phyloP scores from a whole-genome alignment of 129 eudicot genomes.

The Helichrysum umbraculigerum region DNA sequence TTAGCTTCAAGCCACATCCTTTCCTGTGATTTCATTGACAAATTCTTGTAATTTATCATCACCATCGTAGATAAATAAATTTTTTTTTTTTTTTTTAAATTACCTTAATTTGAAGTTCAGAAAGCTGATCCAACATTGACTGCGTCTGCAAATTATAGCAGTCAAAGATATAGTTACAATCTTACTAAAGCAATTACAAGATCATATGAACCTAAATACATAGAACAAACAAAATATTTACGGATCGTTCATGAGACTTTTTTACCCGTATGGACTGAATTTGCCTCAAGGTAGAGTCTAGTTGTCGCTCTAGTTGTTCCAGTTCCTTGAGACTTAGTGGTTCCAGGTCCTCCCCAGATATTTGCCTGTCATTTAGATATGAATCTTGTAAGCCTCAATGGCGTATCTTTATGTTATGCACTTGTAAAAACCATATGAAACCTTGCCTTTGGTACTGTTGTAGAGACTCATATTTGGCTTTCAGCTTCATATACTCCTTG shows the following conservation, averaged over 20 bases:
- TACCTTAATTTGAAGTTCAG: conserved; percentile 90
- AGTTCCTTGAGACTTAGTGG: conserved; percentile 82
- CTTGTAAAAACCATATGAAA: not conserved
- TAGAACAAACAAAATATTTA: not conserved
- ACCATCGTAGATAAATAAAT: not conserved
- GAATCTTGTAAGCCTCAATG: not conserved
- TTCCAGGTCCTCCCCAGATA: conserved; percentile 85
- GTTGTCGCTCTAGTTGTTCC: conserved; percentile 85
- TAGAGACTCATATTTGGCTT: conserved; percentile 71
- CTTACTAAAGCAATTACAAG: not conserved
- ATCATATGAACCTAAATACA: not conserved
- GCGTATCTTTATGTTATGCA: not conserved
- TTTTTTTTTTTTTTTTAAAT: not conserved
- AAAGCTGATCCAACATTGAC: conserved; percentile 79
- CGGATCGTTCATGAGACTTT: not conserved
- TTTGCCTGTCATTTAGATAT: conserved; percentile 46
- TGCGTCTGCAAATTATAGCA: conserved; percentile 60
- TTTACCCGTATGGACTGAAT: conserved; percentile 83
- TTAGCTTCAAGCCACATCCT: conserved; percentile 75
- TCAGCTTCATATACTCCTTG: conserved; percentile 73
- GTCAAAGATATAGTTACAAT: not conserved
- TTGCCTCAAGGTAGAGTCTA: conserved; percentile 71
- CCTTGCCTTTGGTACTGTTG: conserved; percentile 88
- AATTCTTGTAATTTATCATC: conserved; percentile 8
- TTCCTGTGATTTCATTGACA: conserved; percentile 47